Base-by-base conservation (phyloP, 1,284 basidiomycete genomes). In the Rhodotorula sp. region DNA sequence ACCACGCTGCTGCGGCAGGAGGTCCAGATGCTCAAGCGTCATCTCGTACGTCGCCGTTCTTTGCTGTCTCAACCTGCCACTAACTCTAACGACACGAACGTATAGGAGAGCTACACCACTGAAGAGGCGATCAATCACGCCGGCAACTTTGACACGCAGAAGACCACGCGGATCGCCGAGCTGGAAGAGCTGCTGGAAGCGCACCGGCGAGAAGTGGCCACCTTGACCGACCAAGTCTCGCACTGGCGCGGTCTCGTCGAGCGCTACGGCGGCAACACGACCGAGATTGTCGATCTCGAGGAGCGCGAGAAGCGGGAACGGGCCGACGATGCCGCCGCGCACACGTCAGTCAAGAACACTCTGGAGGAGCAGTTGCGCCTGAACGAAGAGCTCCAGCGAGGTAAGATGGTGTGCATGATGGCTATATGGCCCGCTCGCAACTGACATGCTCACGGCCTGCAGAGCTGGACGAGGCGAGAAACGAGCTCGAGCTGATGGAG, bases 401-500 rank as follows among this genome's bases (percentile, higher is more conserved):
- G 77, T 78, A 34, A 64, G 68, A n/a, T 14, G 0, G 18, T 56
- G n/a, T 14, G n/a, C 29, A 14, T 10, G 39, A 2, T 43, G 2
- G 39, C 39, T 43, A 43, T 10, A 43, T 43, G 39, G 12, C 12
- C 39, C 39, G 39, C 39, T 10, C 2, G 39, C 39, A 14, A 29
- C 54, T 29, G n/a, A 29, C 3, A 56, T 3, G n/a, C 57, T 23
- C 20, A 5, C n/a, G 16, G 43, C 21, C 31, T 58, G 46, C 72
- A 78, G 77, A 74, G 54, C 61, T 80, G 43, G 77, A 79, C 56
- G 69, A 73, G 48, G 64, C 73, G 20, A 65, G 71, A 47, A 74
- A 76, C 68, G 68, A 66, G 58, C 67, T 67, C 34, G 68, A 47
- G 43, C 82, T 83, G 70, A 79, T 85, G 86, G 49, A 81, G 83